Base-by-base conservation (phyloP, 1,284 basidiomycete genomes). In the Farysia itapuensis region DNA sequence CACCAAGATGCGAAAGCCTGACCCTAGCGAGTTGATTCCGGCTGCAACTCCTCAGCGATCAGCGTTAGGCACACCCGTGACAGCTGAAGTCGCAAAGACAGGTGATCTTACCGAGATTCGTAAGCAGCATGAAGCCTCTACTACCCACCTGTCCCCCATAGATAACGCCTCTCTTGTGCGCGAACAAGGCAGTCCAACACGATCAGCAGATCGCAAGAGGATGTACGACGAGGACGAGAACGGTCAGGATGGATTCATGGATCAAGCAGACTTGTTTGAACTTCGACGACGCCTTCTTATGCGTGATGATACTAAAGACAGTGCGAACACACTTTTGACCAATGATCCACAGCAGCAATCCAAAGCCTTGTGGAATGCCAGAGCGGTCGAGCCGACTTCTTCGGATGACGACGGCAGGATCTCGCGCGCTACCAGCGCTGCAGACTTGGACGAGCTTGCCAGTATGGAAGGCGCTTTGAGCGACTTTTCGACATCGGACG, bases 1-100 rank as follows among this genome's bases (percentile, higher is more conserved):
- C 45, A 76, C 74, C 28, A 75, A 75, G 65, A 75, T 75, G 74
- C 65, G 74, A 28, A 75, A 74, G 35, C 74, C 74, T 2, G 72
- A 75, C 34, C 67, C 67, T 1, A 51, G 37, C 28, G 66, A 59
- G 22, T 24, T 59, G 20, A 39, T 64, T 4, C 56, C 61, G 15
- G 61, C 61, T 16, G 21, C 61, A 13, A 51, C 61, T 3, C 56
- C 56, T 1, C 43, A 43, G 16, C 49, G 44, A 18, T 44, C 44
- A n/a, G 34, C 39, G 6, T 13, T 25, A 38, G 39, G 21, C 31
- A 47, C 47, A 8, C 43, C 54, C 0, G 13, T 44, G n/a, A 39
- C 48, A 2, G 30, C 48, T 18, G 46, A 49, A 45, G 35, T 56
- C 12, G 66, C 59, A 2, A 69, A 59, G 43, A 49, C 58, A 4